phyloP scores from a whole-genome alignment of 2,329 filamentous ascomycete genomes.

The Aspergillus intermedius region DNA sequence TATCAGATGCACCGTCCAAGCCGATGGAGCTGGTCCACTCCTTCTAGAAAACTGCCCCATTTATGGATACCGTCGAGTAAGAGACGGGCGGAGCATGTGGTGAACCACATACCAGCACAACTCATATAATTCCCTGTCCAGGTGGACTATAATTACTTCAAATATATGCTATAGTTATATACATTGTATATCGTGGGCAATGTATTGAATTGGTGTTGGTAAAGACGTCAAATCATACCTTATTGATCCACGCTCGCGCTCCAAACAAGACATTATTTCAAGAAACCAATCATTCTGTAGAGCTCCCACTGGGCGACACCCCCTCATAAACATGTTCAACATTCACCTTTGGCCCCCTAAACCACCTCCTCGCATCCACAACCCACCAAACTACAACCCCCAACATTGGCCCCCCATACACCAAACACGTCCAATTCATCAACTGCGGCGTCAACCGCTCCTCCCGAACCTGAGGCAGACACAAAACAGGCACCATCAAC shows the following conservation, averaged over 20 bases:
- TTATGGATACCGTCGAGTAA: too few species aligned
- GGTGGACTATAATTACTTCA: background rate
- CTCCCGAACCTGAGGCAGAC: constrained; percentile 55
- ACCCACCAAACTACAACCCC: constrained; percentile 56
- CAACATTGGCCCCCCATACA: constrained; percentile 60
- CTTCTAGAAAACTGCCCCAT: background rate
- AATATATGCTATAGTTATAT: background rate
- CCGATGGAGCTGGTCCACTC: background rate
- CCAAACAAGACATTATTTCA: background rate
- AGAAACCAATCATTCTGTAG: background rate
- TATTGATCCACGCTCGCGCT: background rate
- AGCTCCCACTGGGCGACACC: constrained; percentile 8
- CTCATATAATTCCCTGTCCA: too few species aligned
- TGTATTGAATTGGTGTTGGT: background rate
- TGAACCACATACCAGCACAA: too few species aligned
- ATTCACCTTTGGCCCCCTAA: constrained; percentile 64
- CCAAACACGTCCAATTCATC: constrained; percentile 66
- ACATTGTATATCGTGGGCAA: background rate
- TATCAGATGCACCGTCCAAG: too few species aligned
- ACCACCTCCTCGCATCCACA: constrained; percentile 60
- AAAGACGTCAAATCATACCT: too few species aligned
- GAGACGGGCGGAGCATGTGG: too few species aligned
- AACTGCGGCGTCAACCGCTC: constrained; percentile 43
- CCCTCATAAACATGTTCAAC: constrained; percentile 45
- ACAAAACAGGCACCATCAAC: constrained; percentile 63